Conservation (phyloP, 805 yeast genomes). For the Lachancea dasiensis region DNA sequence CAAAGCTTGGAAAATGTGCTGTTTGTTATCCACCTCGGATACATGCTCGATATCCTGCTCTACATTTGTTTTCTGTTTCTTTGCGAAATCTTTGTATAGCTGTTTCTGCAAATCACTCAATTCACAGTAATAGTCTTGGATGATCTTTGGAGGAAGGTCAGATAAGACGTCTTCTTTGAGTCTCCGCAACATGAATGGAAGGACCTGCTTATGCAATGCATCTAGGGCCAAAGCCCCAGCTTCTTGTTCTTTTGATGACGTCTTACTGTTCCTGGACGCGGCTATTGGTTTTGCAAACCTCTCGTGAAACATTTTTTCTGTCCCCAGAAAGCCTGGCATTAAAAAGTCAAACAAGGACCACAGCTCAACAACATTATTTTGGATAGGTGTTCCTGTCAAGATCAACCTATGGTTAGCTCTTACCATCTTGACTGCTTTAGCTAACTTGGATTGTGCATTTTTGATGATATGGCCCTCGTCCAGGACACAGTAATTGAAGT, state of each 20-base stretch:
- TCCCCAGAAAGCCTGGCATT: slow-evolving; percentile 98
- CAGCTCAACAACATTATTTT: slow-evolving; percentile 89
- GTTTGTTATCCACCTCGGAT: slow-evolving; percentile 52
- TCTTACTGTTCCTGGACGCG: slow-evolving; percentile 82
- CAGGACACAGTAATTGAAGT: slow-evolving; percentile 88
- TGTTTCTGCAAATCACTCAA: slow-evolving; percentile 84
- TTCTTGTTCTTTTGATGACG: slow-evolving; percentile 89
- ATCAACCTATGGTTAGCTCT: slow-evolving; percentile 85
- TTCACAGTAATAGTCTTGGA: slow-evolving; percentile 97
- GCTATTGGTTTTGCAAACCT: slow-evolving; percentile 98
- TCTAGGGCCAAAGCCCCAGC: slow-evolving; percentile 95
- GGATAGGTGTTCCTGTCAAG: slow-evolving; percentile 96
- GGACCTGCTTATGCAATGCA: slow-evolving; percentile 90
- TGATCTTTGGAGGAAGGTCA: slow-evolving; percentile 96
- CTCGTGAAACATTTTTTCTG: slow-evolving; percentile 90
- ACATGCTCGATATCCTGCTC: slow-evolving; percentile 52
- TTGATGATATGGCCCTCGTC: slow-evolving; percentile 98
- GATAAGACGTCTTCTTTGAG: slow-evolving; percentile 92
- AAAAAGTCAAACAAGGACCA: slow-evolving; percentile 97
- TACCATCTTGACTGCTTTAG: slow-evolving; percentile 79
- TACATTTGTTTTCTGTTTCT: slow-evolving; percentile 70
- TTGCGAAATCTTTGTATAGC: slow-evolving; percentile 83
- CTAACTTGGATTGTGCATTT: slow-evolving; percentile 80
- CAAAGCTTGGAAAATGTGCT: slow-evolving; percentile 94
- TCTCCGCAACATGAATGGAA: slow-evolving; percentile 94